Base-by-base conservation (phyloP, 108 stramenopile species). In the Aurantiochytrium sp. region DNA sequence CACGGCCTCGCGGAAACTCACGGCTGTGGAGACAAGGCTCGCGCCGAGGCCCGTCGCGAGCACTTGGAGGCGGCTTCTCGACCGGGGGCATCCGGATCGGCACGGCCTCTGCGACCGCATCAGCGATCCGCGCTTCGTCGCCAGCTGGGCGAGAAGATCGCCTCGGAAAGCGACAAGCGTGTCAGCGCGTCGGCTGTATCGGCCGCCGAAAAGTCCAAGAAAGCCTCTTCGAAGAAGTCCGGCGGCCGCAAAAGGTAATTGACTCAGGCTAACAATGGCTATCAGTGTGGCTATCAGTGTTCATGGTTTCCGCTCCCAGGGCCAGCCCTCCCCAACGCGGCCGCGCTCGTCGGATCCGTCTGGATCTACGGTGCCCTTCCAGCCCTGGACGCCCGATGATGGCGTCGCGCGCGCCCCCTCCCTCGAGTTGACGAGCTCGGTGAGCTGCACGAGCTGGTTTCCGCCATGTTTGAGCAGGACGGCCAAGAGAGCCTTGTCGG, bases 341-440 rank as follows among this genome's bases (percentile, higher is more conserved):
- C 73, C 73, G 27, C 73, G 39, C 73, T 81, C 73, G 39, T 81
- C 73, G 27, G 73, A 41, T 22, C 73, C 73, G 32, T 81, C 73
- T 22, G 39, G 24, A 48, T 81, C 73, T 19, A 30, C 30, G 19
- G 42, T 81, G 39, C 73, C 73, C 24, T 81, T 81, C 73, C 73
- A 81, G 15, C 59, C 59, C 34, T 65, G 27, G 17, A 17, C 50
- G 10, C 10, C 59, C 59, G 34, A 8, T 17, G 59, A 19, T 34
- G n/a, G n/a, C n/a, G n/a, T n/a, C n/a, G 27, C 34, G 6, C 32
- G 34, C 59, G 34, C 27, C 10, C 59, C 59, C 8, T 10, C 10
- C 59, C 59, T 65, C 4, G 12, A 12, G 1, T 15, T 34, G 34
- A 34, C 34, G 59, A 65, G 59, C 34, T 65, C 59, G 2, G 27